phyloP scores from a whole-genome alignment of 257 asterid species.

The Solanum peruvianum region DNA sequence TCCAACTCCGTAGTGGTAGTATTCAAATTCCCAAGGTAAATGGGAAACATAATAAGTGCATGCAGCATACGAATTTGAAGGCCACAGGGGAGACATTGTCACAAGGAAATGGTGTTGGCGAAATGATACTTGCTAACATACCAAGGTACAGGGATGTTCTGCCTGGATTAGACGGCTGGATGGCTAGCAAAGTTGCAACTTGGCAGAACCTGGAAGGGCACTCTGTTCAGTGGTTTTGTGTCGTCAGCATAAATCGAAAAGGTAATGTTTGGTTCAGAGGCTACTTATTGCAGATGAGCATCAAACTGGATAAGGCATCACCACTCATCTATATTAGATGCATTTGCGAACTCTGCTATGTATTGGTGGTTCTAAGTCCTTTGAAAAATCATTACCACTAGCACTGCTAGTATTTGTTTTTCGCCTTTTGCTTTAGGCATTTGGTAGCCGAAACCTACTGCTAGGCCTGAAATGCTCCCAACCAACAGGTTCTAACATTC shows the following conservation, averaged over 20 bases:
- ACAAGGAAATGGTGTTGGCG: conserved; percentile 69
- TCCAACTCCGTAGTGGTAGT: conserved; percentile 22
- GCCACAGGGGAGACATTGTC: conserved; percentile 56
- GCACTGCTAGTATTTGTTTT: background rate
- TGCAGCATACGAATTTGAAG: conserved; percentile 64
- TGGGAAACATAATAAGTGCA: conserved; percentile 66
- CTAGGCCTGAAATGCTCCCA: background rate
- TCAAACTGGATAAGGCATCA: background rate
- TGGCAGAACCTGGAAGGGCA: conserved; percentile 82
- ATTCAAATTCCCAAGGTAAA: conserved; percentile 35
- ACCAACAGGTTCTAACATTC: background rate
- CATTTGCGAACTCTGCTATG: background rate
- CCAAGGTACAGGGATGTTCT: conserved; percentile 61
- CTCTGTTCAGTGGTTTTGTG: conserved; percentile 83
- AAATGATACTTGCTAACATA: conserved; percentile 51
- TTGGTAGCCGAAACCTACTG: background rate
- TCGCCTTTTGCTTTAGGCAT: background rate
- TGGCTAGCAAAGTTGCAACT: conserved; percentile 49
- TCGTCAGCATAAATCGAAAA: conserved; percentile 69
- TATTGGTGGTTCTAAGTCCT: background rate
- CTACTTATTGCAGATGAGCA: background rate
- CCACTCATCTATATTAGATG: background rate
- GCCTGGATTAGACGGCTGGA: conserved; percentile 86
- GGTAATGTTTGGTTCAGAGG: conserved; percentile 25
- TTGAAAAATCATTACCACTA: background rate